Conservation (phyloP, 495 filamentous ascomycete species). For the Bathelium albidoporum region DNA sequence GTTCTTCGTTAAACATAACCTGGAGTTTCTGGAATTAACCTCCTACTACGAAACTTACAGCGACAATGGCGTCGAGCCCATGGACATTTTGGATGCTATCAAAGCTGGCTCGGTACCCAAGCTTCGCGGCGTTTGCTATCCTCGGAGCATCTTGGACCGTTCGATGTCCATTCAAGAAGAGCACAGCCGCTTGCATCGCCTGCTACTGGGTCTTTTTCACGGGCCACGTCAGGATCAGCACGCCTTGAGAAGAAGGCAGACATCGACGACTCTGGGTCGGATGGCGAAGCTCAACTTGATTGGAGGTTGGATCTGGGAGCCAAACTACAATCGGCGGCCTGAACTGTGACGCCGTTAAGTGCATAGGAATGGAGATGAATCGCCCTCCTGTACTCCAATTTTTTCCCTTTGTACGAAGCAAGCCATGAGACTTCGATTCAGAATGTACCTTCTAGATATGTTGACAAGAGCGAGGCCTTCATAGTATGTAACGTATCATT, state of each 20-base stretch:
- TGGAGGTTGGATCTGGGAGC: neutral
- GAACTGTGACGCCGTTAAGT: neutral
- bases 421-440: too few relatives aligned
- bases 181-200: neutral
- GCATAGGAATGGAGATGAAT: neutral
- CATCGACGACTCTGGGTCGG: neutral
- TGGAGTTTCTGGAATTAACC: neutral
- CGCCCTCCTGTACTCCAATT: too few relatives aligned
- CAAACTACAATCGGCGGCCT: neutral
- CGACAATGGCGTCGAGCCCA: neutral
- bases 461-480: too few relatives aligned
- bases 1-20: constrained; percentile 10
- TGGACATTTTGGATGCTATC: neutral
- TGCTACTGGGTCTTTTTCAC: neutral
- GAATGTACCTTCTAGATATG: too few relatives aligned
- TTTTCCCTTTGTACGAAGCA: too few relatives aligned
- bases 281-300: neutral
- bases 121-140: neutral
- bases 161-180: too few relatives aligned
- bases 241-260: neutral
- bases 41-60: neutral
- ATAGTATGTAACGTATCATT: too few relatives aligned
- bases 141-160: neutral
- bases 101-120: neutral
- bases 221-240: neutral